Conservation (phyloP, 495 filamentous ascomycete genomes). For the Chlorociboria aeruginascens region DNA sequence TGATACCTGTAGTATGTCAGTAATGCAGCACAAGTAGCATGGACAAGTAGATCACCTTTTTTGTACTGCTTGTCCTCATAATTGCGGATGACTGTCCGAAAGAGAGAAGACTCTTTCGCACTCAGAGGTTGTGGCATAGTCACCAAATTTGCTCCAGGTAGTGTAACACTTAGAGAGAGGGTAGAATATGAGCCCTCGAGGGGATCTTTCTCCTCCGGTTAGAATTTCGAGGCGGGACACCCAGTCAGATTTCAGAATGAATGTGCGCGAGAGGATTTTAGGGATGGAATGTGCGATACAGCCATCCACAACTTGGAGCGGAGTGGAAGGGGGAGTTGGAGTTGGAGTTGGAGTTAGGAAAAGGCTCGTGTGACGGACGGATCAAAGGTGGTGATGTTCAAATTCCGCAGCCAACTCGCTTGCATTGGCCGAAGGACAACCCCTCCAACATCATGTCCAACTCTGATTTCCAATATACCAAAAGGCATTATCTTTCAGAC, state of each 20-base stretch:
- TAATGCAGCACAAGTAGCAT: neutral
- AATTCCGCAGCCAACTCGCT: neutral
- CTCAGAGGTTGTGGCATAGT: constrained; percentile 69
- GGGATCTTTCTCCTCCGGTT: neutral
- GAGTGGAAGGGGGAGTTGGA: neutral
- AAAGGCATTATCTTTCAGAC: constrained; percentile 3
- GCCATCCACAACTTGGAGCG: neutral
- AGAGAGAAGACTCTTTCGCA: constrained; percentile 86
- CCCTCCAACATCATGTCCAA: constrained; percentile 1
- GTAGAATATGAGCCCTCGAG: neutral
- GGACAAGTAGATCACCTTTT: constrained; percentile 44
- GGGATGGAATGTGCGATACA: neutral
- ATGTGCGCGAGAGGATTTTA: too few species aligned
- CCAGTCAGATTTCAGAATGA: neutral
- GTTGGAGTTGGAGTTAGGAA: neutral
- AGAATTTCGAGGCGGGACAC: neutral
- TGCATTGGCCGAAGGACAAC: too few species aligned
- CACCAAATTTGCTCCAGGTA: neutral
- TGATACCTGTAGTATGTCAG: constrained; percentile 48
- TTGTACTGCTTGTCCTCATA: constrained; percentile 99
- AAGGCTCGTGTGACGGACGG: neutral
- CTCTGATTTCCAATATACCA: neutral
- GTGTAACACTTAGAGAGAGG: neutral
- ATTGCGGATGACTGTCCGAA: constrained; percentile 83
- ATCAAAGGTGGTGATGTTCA: neutral